phyloP scores from a whole-genome alignment of 495 filamentous ascomycete genomes.

The Aspergillus nanangensis region DNA sequence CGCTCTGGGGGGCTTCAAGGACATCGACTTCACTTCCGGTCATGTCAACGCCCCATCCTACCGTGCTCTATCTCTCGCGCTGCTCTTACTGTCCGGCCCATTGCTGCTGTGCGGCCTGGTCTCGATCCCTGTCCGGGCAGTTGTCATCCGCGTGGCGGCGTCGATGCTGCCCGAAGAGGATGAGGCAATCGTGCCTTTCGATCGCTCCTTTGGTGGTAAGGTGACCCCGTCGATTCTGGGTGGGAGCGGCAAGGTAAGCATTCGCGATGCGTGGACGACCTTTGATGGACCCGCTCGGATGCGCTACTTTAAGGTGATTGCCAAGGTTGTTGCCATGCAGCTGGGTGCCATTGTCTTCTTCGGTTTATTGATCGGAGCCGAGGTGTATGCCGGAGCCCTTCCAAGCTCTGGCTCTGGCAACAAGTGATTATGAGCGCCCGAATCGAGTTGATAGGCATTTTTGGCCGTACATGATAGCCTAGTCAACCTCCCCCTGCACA shows the following conservation, averaged over 20 bases:
- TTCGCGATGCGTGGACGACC: constrained; percentile 67
- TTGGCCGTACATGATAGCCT: too few species aligned
- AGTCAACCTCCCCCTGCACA: too few species aligned
- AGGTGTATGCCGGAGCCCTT: constrained; percentile 22
- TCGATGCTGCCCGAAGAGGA: constrained; percentile 64
- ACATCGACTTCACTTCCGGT: too few species aligned
- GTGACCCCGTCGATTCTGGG: constrained; percentile 57
- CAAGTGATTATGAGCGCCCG: too few species aligned
- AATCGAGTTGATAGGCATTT: too few species aligned
- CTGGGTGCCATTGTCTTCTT: constrained; percentile 40
- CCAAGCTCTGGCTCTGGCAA: too few species aligned
- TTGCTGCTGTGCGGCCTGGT: constrained; percentile 42
- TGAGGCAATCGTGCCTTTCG: constrained; percentile 73
- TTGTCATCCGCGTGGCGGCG: constrained; percentile 65
- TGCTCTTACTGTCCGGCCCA: constrained; percentile 24
- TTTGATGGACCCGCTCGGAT: constrained; percentile 62
- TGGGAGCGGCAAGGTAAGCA: constrained; percentile 61
- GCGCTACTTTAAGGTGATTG: constrained; percentile 62
- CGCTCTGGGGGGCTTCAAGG: constrained; percentile 13
- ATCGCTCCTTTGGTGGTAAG: constrained; percentile 62
- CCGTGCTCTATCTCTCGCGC: too few species aligned
- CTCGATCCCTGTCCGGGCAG: constrained; percentile 57
- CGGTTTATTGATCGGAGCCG: constrained; percentile 24
- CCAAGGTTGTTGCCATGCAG: constrained; percentile 57
- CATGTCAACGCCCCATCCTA: too few species aligned